phyloP scores from a whole-genome alignment of 176 grass and related monocot genomes.

The Aegilops longissima region DNA sequence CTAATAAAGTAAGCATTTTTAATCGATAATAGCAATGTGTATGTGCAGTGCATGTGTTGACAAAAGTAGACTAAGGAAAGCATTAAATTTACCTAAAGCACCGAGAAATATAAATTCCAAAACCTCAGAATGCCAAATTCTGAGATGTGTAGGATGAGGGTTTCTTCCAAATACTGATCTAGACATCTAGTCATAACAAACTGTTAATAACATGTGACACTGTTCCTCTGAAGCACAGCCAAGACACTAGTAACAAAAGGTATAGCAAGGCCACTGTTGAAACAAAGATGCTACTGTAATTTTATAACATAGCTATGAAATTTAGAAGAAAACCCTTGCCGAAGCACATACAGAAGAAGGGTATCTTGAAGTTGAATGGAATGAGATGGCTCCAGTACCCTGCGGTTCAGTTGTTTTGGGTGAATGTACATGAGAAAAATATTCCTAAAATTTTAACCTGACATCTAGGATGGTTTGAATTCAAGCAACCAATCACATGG shows the following conservation, averaged over 20 bases:
- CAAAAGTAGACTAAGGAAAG: background rate
- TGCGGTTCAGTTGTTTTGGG: background rate
- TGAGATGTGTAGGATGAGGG: background rate
- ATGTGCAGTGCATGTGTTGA: background rate
- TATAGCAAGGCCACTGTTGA: background rate
- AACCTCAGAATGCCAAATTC: background rate
- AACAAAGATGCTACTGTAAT: conserved; percentile 2
- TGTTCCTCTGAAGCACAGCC: background rate
- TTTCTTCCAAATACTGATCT: background rate
- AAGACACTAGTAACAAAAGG: background rate
- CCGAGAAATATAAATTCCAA: background rate
- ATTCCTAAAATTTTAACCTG: background rate
- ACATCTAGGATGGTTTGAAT: background rate
- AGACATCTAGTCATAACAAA: background rate
- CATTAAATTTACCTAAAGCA: background rate
- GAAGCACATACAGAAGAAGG: background rate
- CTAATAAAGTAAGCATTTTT: background rate
- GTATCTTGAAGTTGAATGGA: background rate
- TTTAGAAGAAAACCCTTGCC: conserved; percentile 6
- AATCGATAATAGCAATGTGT: background rate
- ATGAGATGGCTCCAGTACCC: background rate
- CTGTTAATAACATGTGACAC: background rate
- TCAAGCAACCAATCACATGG: background rate
- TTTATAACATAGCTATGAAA: background rate
- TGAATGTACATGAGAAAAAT: background rate